Base-by-base conservation (phyloP, 1,284 basidiomycete species). In the Neolentinus lepideus region DNA sequence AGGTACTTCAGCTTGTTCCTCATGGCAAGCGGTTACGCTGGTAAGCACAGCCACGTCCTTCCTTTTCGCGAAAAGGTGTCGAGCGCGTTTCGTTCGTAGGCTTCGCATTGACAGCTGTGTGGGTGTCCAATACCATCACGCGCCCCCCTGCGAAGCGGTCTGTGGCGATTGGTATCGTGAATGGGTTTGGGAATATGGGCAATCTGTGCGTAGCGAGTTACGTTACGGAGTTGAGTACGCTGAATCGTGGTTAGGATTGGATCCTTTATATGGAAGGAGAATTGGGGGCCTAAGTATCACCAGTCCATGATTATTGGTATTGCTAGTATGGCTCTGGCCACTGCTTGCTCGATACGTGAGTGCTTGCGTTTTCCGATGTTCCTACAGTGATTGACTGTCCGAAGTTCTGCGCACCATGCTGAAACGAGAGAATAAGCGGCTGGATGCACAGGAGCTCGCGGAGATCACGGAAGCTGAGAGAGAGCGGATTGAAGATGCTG, bases 1-100 rank as follows among this genome's bases (percentile, higher is more conserved):
- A 72, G 82, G 54, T 84, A 84, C 58, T 67, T 83, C 27, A 72
- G 77, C 1, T 64, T 84, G 57, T 84, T 83, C 67, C 66, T 82
- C 16, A 79, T 83, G 78, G 73, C 80, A 0, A 63, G 62, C 51
- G 76, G 78, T 31, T 76, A 75, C 60, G 69, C 67, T 29, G 79
- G 79, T 78, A 31, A 46, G 75, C 68, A 3, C 52, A 16, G n/a
- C 26, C 16, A 35, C 54, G 2, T 51, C 36, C 38, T n/a, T n/a
- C 6, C n/a, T 43, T 6, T n/a, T 21, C n/a, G 8, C 6, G 12
- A 21, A 21, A 21, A 9, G 46, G 51, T 0, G n/a, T n/a, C n/a
- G n/a, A n/a, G n/a, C n/a, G n/a, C n/a, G 21, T 3, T 11, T 8
- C 25, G 3, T 19, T 48, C 19, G 24, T 48, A 80, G 79, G 76